phyloP scores from a whole-genome alignment of 306 rosid species.

The Cucurbita moschata region DNA sequence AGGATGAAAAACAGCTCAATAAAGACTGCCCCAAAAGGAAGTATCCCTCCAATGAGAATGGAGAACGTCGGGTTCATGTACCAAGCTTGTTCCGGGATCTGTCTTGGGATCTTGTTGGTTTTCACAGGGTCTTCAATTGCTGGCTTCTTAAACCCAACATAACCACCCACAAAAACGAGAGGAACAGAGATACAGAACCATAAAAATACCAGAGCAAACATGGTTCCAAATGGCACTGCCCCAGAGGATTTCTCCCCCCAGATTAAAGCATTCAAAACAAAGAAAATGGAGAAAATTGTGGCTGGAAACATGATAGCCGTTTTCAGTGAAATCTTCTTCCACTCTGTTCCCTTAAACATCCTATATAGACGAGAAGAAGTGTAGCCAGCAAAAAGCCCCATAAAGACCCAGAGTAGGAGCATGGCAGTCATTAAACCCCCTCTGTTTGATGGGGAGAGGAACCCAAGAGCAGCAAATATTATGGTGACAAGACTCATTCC shows the following conservation, averaged over 20 bases:
- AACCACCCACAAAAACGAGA: slow-evolving; percentile 56
- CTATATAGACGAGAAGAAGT: slow-evolving; percentile 50
- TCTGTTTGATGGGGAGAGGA: slow-evolving; percentile 79
- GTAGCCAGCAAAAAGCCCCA: slow-evolving; percentile 77
- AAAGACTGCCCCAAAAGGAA: slow-evolving; percentile 88
- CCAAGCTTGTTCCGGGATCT: slow-evolving; percentile 88
- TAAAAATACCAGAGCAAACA: slow-evolving; percentile 80
- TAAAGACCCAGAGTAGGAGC: slow-evolving; percentile 84
- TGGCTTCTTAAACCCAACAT: slow-evolving; percentile 53
- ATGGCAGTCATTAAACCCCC: slow-evolving; percentile 87
- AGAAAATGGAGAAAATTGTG: slow-evolving; percentile 46
- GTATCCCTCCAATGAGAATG: slow-evolving; percentile 68
- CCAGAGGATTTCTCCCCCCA: slow-evolving; percentile 90
- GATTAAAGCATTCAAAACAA: slow-evolving; percentile 69
- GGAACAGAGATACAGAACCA: slow-evolving; percentile 99
- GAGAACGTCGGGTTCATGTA: slow-evolving; percentile 61
- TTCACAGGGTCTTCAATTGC: slow-evolving; percentile 60
- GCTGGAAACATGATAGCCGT: slow-evolving; percentile 75
- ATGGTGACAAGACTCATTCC: slow-evolving; percentile 85
- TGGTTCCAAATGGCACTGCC: slow-evolving; percentile 93
- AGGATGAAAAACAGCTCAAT: slow-evolving; percentile 94
- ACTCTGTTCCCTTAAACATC: slow-evolving; percentile 68
- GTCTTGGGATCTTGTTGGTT: slow-evolving; percentile 74
- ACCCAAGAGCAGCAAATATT: slow-evolving; percentile 81
- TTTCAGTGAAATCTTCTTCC: slow-evolving; percentile 58